A percentile compares a stretch with the other conserved stretches of the same genome.
phyloP scores from a whole-genome alignment of 1,284 basidiomycete genomes.

The Boletus mariae region DNA sequence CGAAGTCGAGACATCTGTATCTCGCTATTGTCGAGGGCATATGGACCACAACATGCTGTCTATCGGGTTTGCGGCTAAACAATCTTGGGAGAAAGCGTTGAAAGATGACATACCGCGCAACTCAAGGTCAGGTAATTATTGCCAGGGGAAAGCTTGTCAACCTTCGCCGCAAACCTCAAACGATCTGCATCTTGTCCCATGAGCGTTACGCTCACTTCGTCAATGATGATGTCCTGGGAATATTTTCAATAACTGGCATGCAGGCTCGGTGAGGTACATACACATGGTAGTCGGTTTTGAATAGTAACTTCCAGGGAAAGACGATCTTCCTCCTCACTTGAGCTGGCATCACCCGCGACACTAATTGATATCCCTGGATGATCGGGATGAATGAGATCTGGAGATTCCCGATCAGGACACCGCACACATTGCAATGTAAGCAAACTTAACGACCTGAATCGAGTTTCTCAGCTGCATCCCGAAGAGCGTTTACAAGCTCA shows the following conservation, averaged over 20 bases:
- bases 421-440: neutral
- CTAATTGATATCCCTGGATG: constrained; percentile 62
- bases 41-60: constrained; percentile 64
- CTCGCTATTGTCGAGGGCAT: constrained; percentile 57
- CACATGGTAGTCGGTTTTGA: constrained; percentile 69
- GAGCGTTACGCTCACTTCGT: constrained; percentile 50
- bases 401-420: constrained; percentile 11
- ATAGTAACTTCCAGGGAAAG: constrained; percentile 55
- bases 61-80: constrained; percentile 28
- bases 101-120: constrained; percentile 56
- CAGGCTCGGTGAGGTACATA: constrained; percentile 31
- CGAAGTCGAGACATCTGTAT: constrained; percentile 53
- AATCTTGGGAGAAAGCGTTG: neutral
- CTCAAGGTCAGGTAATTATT: constrained; percentile 53
- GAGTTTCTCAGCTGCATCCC: constrained; percentile 45
- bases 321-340: constrained; percentile 61
- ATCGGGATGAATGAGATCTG: constrained; percentile 64
- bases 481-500: constrained; percentile 50
- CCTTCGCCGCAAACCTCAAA: constrained; percentile 44
- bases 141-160: constrained; percentile 48
- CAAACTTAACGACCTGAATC: constrained; percentile 48
- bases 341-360: constrained; percentile 42
- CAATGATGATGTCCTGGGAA: constrained; percentile 45
- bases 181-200: constrained; percentile 56
- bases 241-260: constrained; percentile 10